phyloP scores from a whole-genome alignment of 345 rosid species.

The Syzygium oleosum region DNA sequence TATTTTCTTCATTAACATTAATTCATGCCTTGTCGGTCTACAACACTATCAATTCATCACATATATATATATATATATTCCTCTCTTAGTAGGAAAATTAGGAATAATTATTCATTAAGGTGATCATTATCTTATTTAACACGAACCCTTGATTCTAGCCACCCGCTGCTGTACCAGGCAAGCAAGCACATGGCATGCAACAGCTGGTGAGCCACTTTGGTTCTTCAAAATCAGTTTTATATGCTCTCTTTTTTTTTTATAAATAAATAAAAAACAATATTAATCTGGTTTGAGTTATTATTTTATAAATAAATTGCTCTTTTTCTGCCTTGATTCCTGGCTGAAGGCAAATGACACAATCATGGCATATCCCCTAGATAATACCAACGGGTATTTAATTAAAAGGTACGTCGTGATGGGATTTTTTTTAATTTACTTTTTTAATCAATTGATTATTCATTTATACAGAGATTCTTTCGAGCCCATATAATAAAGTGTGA shows the following conservation, averaged over 20 bases:
- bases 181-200: background rate
- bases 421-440: background rate
- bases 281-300: background rate
- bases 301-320: background rate
- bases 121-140: background rate
- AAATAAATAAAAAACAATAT: no score
- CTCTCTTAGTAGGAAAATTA: background rate
- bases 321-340: background rate
- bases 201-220: background rate
- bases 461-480: background rate
- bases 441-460: background rate
- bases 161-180: background rate
- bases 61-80: background rate
- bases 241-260: background rate
- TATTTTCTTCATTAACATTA: background rate
- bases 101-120: background rate
- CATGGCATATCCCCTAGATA: background rate
- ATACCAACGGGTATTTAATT: background rate
- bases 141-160: background rate
- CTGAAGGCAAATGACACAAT: background rate
- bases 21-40: background rate
- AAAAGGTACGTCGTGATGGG: background rate
- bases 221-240: background rate
- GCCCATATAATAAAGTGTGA: background rate
- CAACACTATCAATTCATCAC: background rate